phyloP scores from a whole-genome alignment of 257 asterid species.

The Leptodermis oblonga region DNA sequence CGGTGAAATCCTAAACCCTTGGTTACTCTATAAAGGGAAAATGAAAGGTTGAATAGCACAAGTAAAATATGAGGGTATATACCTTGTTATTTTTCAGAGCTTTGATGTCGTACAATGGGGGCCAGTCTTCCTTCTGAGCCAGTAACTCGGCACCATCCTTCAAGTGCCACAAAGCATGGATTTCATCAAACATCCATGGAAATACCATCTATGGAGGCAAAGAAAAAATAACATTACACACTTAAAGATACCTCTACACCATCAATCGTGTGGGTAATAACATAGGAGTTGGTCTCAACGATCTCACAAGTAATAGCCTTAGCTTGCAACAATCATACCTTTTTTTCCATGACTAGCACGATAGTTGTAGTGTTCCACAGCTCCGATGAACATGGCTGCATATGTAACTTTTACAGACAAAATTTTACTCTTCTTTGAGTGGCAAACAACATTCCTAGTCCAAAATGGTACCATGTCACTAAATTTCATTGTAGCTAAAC shows the following conservation, averaged over 20 bases:
- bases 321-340: neutral
- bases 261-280: neutral
- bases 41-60: neutral
- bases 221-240: neutral
- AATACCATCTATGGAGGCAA: conserved; percentile 65
- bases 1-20: too few relatives aligned
- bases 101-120: conserved; percentile 61
- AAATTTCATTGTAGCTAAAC: too few relatives aligned
- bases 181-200: conserved; percentile 94
- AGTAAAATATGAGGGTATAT: neutral
- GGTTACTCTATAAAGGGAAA: neutral
- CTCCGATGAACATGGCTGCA: too few relatives aligned
- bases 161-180: conserved; percentile 68
- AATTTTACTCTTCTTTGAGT: too few relatives aligned
- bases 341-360: too few relatives aligned
- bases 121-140: conserved; percentile 90
- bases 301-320: neutral
- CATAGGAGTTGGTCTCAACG: neutral
- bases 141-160: conserved; percentile 71
- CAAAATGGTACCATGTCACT: too few relatives aligned
- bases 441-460: too few relatives aligned
- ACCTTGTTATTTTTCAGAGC: conserved; percentile 72
- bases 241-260: neutral
- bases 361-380: neutral
- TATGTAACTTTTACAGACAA: too few relatives aligned